A percentile compares a stretch with the other conserved stretches of the same genome.
Conservation (phyloP, 2,329 filamentous ascomycete genomes). For the Whalleya microplaca region DNA sequence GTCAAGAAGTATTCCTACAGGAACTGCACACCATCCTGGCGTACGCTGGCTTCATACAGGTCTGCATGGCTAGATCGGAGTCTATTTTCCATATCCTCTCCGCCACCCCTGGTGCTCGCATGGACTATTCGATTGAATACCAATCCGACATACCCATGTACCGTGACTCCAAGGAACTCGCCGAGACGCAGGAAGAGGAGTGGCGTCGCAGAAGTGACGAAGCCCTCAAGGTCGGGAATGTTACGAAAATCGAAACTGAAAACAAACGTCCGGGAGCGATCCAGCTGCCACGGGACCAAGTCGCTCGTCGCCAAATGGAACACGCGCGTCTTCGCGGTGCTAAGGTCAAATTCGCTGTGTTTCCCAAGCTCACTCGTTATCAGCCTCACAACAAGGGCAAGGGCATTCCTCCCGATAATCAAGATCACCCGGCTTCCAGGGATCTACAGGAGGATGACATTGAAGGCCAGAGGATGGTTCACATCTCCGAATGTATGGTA, state of each 20-base stretch:
- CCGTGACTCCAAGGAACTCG: constrained; percentile 24
- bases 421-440: no score
- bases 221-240: not conserved
- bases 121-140: constrained; percentile 32
- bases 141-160: constrained; percentile 31
- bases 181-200: constrained; percentile 15
- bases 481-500: constrained; percentile 30
- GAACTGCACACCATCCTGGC: constrained; percentile 34
- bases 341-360: constrained; percentile 38
- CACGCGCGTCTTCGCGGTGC: constrained; percentile 36
- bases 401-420: not conserved
- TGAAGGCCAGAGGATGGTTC: constrained; percentile 33
- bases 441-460: not conserved
- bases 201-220: not conserved
- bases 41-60: constrained; percentile 35
- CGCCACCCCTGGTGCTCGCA: constrained; percentile 35
- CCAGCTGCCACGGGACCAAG: constrained; percentile 8
- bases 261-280: not conserved
- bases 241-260: constrained; percentile 1
- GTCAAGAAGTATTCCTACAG: constrained; percentile 24
- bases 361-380: constrained; percentile 37
- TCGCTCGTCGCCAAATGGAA: constrained; percentile 13
- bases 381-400: constrained; percentile 26
- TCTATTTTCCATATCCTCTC: constrained; percentile 36
- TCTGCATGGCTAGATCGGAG: constrained; percentile 35